phyloP scores from a whole-genome alignment of 805 yeast genomes.

The Komagataella kurtzmanii region DNA sequence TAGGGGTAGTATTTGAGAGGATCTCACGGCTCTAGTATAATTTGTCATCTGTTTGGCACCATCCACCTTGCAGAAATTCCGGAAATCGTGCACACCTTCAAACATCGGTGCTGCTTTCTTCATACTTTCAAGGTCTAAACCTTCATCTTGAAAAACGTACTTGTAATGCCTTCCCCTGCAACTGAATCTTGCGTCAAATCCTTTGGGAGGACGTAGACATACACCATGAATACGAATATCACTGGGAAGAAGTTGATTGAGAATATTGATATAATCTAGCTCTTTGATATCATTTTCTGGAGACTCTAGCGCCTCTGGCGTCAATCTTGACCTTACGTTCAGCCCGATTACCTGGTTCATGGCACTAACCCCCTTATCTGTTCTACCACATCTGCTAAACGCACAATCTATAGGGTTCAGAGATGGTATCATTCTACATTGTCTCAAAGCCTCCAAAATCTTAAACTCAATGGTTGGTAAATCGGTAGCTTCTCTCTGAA shows the following conservation, averaged over 20 bases:
- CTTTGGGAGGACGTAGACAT: slow-evolving; percentile 69
- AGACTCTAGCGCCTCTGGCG: slow-evolving; percentile 46
- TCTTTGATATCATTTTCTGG: slow-evolving; percentile 50
- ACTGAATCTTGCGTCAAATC: slow-evolving; percentile 87
- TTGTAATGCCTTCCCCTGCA: slow-evolving; percentile 79
- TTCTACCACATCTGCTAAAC: slow-evolving; percentile 88
- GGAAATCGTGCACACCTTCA: slow-evolving; percentile 75
- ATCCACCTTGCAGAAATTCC: slow-evolving; percentile 91
- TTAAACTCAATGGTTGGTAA: slow-evolving; percentile 80
- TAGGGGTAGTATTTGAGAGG: slow-evolving; percentile 12
- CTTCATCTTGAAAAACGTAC: slow-evolving; percentile 53
- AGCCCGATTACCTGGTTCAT: slow-evolving; percentile 88
- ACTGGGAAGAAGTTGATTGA: slow-evolving; percentile 67
- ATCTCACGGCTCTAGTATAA: slow-evolving; percentile 48
- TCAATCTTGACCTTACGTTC: slow-evolving; percentile 54
- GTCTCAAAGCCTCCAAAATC: slow-evolving; percentile 57
- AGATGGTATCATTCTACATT: slow-evolving; percentile 50
- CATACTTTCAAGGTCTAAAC: slow-evolving; percentile 58
- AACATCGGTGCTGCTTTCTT: slow-evolving; percentile 44
- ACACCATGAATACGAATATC: slow-evolving; percentile 78
- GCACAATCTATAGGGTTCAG: slow-evolving; percentile 47
- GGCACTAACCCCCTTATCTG: slow-evolving; percentile 96
- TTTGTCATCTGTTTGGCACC: slow-evolving; percentile 87
- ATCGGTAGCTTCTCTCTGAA: slow-evolving; percentile 63
- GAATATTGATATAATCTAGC: slow-evolving; percentile 58